Base-by-base conservation (phyloP, 1,284 basidiomycete genomes). In the Anthracocystis setariae region DNA sequence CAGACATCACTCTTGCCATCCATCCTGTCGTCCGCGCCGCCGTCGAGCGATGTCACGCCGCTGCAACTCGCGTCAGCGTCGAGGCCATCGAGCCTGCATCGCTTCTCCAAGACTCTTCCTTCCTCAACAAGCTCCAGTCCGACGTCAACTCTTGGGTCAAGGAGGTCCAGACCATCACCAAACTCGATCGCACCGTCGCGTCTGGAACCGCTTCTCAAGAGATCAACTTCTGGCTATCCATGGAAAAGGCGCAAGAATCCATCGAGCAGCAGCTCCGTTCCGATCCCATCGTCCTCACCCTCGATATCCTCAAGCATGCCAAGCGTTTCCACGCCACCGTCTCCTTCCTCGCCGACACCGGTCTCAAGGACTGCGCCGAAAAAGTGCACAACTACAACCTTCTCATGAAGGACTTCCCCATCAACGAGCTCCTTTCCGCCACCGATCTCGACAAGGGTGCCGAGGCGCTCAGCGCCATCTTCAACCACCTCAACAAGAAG, bases 111-210 rank as follows among this genome's bases (percentile, higher is more conserved):
- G 95, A 98, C 85, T 91, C 90, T 48, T 86, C 89, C 1, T 98
- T 99, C 85, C 89, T 98, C 55, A 98, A 98, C 83, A 90, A 91
- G 35, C 88, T 99, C 2, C 95, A 98, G 79, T 88, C 88, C 13
- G 92, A 98, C 74, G 95, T 98, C 77, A 98, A 98, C 83, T 88
- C 89, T 18, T 99, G 95, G 96, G 96, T 98, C 85, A 97, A 97
- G 84, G 92, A 94, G 57, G 95, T 98, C 51, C 95, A 98, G 84
- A 90, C 92, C 0, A 93, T 98, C 58, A 98, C 96, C 17, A 96
- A 95, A 81, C 88, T 98, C 17, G 83, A 82, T 24, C 88, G 95
- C 29, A 94, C 98, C 77, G 94, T 98, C n/a, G 88, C 90, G 1
- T 92, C 92, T 2, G 96, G 95, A 1, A 98, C 94, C 0, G 94